These are phyloP conservation scores for Puccinia horiana DNA, from an alignment of 1,284 basidiomycete genomes.

Conservation along the genomic window DNA sequence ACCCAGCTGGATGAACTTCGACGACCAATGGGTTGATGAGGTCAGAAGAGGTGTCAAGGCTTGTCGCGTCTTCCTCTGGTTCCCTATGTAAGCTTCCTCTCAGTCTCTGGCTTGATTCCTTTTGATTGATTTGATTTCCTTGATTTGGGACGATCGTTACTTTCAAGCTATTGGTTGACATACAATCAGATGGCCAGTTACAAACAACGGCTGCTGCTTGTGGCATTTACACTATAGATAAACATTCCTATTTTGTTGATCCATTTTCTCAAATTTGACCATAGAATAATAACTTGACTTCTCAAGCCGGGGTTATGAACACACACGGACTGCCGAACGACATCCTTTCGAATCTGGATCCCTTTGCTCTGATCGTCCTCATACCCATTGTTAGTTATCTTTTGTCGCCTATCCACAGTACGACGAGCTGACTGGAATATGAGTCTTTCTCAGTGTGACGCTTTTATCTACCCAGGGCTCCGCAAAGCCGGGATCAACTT, in stretches of 20 bases:
- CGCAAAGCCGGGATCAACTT: constrained; percentile 70
- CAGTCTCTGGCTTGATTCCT: background rate
- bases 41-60: constrained; percentile 78
- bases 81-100: constrained; percentile 52
- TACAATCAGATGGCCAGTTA: constrained; percentile 62
- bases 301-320: constrained; percentile 58
- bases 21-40: constrained; percentile 80
- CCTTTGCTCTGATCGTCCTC: constrained; percentile 67
- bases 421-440: background rate
- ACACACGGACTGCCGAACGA: constrained; percentile 68
- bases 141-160: background rate
- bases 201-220: background rate
- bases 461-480: constrained; percentile 71
- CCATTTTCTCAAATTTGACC: background rate
- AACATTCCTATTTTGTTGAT: constrained; percentile 62
- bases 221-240: constrained; percentile 54
- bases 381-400: constrained; percentile 60
- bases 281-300: constrained; percentile 68
- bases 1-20: constrained; percentile 62
- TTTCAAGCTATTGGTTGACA: constrained; percentile 64
- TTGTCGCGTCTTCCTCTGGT: constrained; percentile 78
- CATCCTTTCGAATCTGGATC: constrained; percentile 76
- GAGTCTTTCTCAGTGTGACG: constrained; percentile 52
- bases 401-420: background rate
- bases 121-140: background rate